Base-by-base conservation (phyloP, 495 filamentous ascomycete genomes). In the Tuber melanosporum region DNA sequence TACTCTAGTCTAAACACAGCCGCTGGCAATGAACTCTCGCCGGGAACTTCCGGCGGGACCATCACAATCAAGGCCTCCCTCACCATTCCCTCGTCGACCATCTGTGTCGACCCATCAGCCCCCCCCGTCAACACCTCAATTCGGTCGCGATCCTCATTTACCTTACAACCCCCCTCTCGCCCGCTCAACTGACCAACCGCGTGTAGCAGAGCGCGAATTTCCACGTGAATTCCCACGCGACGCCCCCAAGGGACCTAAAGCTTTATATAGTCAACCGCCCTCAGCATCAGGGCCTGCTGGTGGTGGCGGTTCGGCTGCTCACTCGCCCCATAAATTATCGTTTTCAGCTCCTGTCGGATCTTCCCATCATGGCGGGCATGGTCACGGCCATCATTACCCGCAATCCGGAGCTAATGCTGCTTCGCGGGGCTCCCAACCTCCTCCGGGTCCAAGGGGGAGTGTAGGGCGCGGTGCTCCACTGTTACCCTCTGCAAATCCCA, bases 21-120 rank as follows among this genome's bases (percentile, higher is more conserved):
- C 57, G 3, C 57, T 66, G 57, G 57, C 57, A 66, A 80, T 80
- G 78, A 73, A 52, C 46, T 69, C 78, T 80, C 78, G 78, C 78
- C 78, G 78, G 78, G 78, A 80, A 43, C 77, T 46, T 76, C 77
- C 77, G 78, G 77, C 78, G 78, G 78, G 78, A 72, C 47, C 71
- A 44, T 79, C 78, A 42, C 75, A 76, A 43, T 76, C 75, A 26
- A 77, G 78, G 47, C 73, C 77, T 12, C 75, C 78, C 20, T 80
- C 80, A 52, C 79, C 80, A 42, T 78, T 78, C 69, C 62, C 73
- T 66, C 81, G 81, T 57, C 73, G 81, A 41, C 81, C 80, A 69
- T 83, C 81, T n/a, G 81, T 82, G 20, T 82, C 81, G 32, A 83
- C 81, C 1, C 81, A 83, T n/a, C 81, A 83, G 46, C 81, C 81